A percentile compares a stretch with the other conserved stretches of the same genome.
Evolutionary conservation across 768 basidiomycete genomes (phyloP).

Genomic region (Tricholoma hemisulphureum): DNA sequence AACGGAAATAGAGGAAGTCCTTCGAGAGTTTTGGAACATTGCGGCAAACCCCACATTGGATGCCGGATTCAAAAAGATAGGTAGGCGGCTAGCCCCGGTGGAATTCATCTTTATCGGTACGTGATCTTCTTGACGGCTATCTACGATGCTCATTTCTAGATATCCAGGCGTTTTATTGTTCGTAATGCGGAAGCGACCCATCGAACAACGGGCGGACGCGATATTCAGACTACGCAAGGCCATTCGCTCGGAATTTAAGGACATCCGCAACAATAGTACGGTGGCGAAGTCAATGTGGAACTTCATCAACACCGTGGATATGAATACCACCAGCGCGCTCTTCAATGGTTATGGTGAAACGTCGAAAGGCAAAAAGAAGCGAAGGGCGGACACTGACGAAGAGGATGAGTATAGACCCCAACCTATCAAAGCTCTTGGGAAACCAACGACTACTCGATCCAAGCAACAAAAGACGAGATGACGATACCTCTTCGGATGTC

Average conservation of each 20-base stretch:
- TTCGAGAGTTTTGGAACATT: slow-evolving; percentile 55
- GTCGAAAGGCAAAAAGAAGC: slow-evolving; percentile 29
- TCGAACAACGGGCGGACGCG: slow-evolving; percentile 50
- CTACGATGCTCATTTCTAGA: neutral
- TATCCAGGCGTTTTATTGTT: slow-evolving; percentile 63
- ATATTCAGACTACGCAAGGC: slow-evolving; percentile 55
- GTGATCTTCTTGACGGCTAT: slow-evolving; percentile 13
- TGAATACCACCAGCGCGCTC: slow-evolving; percentile 30
- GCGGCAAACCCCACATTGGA: slow-evolving; percentile 41
- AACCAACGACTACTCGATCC: slow-evolving; percentile 40
- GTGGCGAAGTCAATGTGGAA: slow-evolving; percentile 60
- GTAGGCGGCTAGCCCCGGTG: slow-evolving; percentile 64
- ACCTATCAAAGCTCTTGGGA: slow-evolving; percentile 40
- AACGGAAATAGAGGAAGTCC: slow-evolving; percentile 47
- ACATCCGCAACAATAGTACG: slow-evolving; percentile 61
- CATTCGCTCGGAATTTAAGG: slow-evolving; percentile 55
- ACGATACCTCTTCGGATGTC: neutral
- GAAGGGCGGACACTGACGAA: slow-evolving; percentile 32
- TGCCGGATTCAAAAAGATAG: slow-evolving; percentile 51
- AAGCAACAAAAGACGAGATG: slow-evolving; percentile 26
- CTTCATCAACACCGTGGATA: slow-evolving; percentile 43
- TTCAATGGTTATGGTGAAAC: slow-evolving; percentile 6
- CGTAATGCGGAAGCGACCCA: slow-evolving; percentile 43
- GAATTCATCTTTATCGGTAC: slow-evolving; percentile 82
- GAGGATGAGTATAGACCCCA: slow-evolving; percentile 49